Base-by-base conservation (phyloP, 495 filamentous ascomycete genomes). In the Evernia prunastri region DNA sequence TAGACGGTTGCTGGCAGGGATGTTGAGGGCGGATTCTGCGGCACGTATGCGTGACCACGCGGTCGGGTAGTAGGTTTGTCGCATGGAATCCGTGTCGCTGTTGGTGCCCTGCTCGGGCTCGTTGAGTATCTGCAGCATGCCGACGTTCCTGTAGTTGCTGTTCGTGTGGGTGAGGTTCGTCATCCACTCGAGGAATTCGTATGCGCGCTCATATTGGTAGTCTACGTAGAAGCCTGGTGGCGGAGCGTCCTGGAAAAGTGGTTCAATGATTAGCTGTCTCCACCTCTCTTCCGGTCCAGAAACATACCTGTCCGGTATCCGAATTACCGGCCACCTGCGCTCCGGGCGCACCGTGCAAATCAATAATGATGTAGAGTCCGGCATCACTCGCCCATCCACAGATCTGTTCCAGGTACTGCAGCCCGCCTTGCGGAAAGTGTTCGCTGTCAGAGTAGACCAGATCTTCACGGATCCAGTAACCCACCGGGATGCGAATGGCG, bases 351-450 rank as follows among this genome's bases (percentile, higher is more conserved):
- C 82, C 85, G 66, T 87, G 84, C 20, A 87, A 72, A 64, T 86
- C 86, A 61, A 87, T 78, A 56, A 88, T 86, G 61, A 88, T 79
- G 69, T 86, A 87, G 49, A 87, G 63, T 0, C 81, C 82, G 3
- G 74, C 73, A 59, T 84, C 76, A 36, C 74, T 77, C 4, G 81
- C 82, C 84, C 80, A 84, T 15, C 76, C 77, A 56, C 81, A 84
- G 0, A 87, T 59, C 20, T 75, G 72, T 66, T 83, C 75, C 23
- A 87, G 73, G 69, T 83, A 85, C 7, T 68, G 43, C 5, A 86
- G 69, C 0, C 78, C 84, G 9, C 85, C 84, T 65, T 78, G 76
- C 1, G 83, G 81, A 61, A 86, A 87, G 65, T 82, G 75, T 68
- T 87, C 85, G 51, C 71, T 79, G 47, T 77, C 70, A 3, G 60